phyloP scores from a whole-genome alignment of 257 asterid genomes.

The Scutellaria galericulata region DNA sequence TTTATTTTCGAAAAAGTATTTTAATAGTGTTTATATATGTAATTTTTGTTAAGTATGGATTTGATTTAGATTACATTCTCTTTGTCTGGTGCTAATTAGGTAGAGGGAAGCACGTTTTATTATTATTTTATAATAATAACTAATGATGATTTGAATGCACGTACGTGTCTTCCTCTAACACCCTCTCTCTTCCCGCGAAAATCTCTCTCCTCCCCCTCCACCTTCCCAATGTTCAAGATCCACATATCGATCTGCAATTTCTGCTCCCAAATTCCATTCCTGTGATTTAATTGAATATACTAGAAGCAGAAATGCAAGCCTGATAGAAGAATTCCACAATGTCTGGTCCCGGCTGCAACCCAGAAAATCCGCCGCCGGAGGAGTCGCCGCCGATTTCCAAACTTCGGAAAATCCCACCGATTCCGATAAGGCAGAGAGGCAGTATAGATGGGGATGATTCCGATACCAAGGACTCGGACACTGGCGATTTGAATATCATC shows the following conservation, averaged over 20 bases:
- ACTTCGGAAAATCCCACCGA: constrained; percentile 66
- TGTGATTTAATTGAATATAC: background rate
- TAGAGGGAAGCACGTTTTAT: constrained; percentile 48
- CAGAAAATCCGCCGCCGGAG: constrained; percentile 44
- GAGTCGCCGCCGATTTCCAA: constrained; percentile 50
- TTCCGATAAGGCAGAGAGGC: constrained; percentile 49
- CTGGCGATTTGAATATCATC: constrained; percentile 43
- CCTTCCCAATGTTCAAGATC: constrained; percentile 34
- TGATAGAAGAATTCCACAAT: constrained; percentile 33
- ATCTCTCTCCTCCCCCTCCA: constrained; percentile 43
- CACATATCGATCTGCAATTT: constrained; percentile 30
- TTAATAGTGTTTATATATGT: no score
- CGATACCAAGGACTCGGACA: constrained; percentile 26
- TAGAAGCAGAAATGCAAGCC: constrained; percentile 27
- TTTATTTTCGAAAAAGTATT: no score
- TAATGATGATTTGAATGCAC: constrained; percentile 44
- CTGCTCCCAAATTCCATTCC: constrained; percentile 26
- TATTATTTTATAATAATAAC: background rate
- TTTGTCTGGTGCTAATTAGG: background rate
- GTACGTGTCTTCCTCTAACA: constrained; percentile 52
- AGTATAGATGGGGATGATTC: constrained; percentile 31
- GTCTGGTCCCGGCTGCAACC: constrained; percentile 43
- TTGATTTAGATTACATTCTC: no score
- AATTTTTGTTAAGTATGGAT: background rate
- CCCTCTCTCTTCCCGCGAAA: constrained; percentile 75